Base-by-base conservation (phyloP, 2,329 filamentous ascomycete genomes). In the Fusarium annulatum region DNA sequence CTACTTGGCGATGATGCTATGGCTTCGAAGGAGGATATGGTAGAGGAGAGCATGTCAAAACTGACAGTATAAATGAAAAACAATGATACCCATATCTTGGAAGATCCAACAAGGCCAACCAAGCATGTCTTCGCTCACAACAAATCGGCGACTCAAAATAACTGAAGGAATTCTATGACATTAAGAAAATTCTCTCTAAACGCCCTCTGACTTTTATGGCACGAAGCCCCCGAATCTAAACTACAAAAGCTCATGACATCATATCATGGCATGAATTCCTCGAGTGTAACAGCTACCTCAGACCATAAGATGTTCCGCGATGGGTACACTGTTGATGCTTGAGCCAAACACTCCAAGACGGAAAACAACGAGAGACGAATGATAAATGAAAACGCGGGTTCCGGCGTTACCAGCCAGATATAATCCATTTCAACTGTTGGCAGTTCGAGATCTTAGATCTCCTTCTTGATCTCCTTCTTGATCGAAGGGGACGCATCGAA, bases 401-500 rank as follows among this genome's bases (percentile, higher is more conserved):
- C 45, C 43, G 46, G 43, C 36, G 30, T 55, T 42, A 43, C 30
- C 30, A 39, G 28, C 41, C 58, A 51, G 34, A 60, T 48, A 11
- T 49, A n/a, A 30, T 58, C 53, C 48, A 16, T 39, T 55, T 42
- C 46, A 43, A 36, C 56, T 28, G 48, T 30, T 53, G 45, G 42
- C 30, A 43, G 30, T 19, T 33, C 18, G 23, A 28, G 33, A 52
- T 19, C 38, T 71, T 72, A 79, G 34, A 61, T 61, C 34, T 79
- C 78, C 67, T 79, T 80, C 72, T 28, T 28, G 28, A 28, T 28
- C 28, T 85, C 84, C 76, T 82, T 81, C 75, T 87, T 87, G 65
- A 80, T 77, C 19, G 81, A 79, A 33, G 88, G 87, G 48, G 88
- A 89, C 33, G 85, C 86, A 72, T 85, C 65, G 52, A 76, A 64